These are phyloP conservation scores for Phytophthora parvispora DNA, from an alignment of 352 stramenopile genomes.

Conservation along the genomic window DNA sequence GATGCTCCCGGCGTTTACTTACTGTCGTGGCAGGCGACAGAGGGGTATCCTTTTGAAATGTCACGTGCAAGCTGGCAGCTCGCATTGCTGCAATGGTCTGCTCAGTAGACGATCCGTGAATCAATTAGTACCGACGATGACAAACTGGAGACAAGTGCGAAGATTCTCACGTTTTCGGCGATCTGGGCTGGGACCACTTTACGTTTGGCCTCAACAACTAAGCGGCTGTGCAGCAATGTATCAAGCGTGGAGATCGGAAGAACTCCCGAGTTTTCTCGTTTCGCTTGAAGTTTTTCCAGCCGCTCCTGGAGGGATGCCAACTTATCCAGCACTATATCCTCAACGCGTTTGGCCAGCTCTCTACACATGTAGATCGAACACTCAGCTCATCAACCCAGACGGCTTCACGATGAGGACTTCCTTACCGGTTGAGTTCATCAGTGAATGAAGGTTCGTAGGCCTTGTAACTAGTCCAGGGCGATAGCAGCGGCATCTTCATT, in stretches of 20 bases:
- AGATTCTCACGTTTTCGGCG: slow-evolving; percentile 44
- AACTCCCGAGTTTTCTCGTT: slow-evolving; percentile 55
- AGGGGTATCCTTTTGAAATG: not conserved
- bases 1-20: slow-evolving; percentile 7
- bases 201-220: slow-evolving; percentile 77
- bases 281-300: slow-evolving; percentile 50
- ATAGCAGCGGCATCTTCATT: slow-evolving; percentile 48
- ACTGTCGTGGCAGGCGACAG: not conserved
- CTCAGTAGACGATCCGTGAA: not conserved
- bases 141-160: not conserved
- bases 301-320: slow-evolving; percentile 50
- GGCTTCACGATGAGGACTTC: not conserved
- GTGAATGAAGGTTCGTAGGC: slow-evolving; percentile 56
- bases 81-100: slow-evolving; percentile 64
- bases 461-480: slow-evolving; percentile 56
- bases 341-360: slow-evolving; percentile 49
- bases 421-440: slow-evolving; percentile 58
- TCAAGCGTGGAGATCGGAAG: slow-evolving; percentile 47
- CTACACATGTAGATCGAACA: slow-evolving; percentile 32
- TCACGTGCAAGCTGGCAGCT: slow-evolving; percentile 38
- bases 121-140: too few species aligned
- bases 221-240: slow-evolving; percentile 61
- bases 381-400: not conserved
- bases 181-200: slow-evolving; percentile 56
- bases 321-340: slow-evolving; percentile 51